phyloP scores from a whole-genome alignment of 768 basidiomycete species.

The Termitomyces sp. region DNA sequence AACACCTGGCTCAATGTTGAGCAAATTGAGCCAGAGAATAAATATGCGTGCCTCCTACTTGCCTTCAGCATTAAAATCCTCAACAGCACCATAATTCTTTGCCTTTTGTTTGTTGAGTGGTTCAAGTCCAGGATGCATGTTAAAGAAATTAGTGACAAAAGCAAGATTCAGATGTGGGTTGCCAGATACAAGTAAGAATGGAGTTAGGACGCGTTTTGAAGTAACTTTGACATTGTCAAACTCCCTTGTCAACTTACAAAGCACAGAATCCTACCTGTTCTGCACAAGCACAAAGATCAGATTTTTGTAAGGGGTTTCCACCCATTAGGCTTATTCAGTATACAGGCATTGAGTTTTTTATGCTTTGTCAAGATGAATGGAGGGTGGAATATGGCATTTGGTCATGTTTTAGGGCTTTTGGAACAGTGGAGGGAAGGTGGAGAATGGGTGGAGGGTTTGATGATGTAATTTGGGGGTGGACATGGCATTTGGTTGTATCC shows the following conservation, averaged over 20 bases:
- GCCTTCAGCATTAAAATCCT: conserved; percentile 98
- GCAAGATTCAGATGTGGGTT: conserved; percentile 97
- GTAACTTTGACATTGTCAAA: conserved; percentile 39
- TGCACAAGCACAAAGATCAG: conserved; percentile 77
- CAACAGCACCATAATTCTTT: conserved; percentile 82
- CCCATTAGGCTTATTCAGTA: conserved; percentile 81
- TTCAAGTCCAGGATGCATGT: conserved; percentile 91
- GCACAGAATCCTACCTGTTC: conserved; percentile 49
- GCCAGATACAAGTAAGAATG: conserved; percentile 84
- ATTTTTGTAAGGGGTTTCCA: conserved; percentile 86
- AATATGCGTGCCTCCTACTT: conserved; percentile 98
- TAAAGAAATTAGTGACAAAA: conserved; percentile 98
- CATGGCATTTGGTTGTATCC: too few species aligned
- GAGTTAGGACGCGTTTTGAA: conserved; percentile 93
- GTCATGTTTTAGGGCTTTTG: too few species aligned
- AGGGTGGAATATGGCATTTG: too few species aligned
- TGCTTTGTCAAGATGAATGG: too few species aligned
- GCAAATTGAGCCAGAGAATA: conserved; percentile 95
- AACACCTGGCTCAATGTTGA: conserved; percentile 94
- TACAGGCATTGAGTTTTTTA: conserved; percentile 97
- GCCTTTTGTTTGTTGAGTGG: conserved; percentile 93
- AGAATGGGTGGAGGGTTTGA: too few species aligned
- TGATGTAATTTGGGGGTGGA: too few species aligned
- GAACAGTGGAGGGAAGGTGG: too few species aligned
- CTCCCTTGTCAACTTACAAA: not conserved